Percentiles rank a stretch among this genome's conserved stretches.
phyloP scores from a whole-genome alignment of 345 rosid species.

The Camelina laxa region DNA sequence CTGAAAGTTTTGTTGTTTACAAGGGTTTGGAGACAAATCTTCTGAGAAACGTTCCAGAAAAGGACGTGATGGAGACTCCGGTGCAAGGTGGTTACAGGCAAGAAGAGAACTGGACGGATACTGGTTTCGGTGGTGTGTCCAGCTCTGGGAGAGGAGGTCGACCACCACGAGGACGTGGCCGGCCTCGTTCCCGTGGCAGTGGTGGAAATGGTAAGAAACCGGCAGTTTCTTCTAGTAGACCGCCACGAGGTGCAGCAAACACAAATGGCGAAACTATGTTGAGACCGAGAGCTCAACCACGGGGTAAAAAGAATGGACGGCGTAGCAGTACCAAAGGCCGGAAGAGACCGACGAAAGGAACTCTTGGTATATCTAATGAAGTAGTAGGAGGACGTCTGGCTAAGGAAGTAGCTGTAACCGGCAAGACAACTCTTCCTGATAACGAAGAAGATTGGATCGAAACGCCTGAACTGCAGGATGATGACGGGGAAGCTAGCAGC shows the following conservation, averaged over 20 bases:
- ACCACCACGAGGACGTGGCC: slow-evolving; percentile 56
- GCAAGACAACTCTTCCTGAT: slow-evolving; percentile 34
- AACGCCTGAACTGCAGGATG: slow-evolving; percentile 44
- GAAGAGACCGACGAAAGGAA: slow-evolving; percentile 54
- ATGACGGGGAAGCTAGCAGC: slow-evolving; percentile 58
- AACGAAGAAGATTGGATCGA: slow-evolving; percentile 50
- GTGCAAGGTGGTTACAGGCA: slow-evolving; percentile 44
- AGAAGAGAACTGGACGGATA: slow-evolving; percentile 60
- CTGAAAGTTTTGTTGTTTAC: background rate
- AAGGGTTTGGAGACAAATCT: slow-evolving; percentile 45
- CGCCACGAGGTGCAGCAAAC: slow-evolving; percentile 40
- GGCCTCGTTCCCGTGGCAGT: slow-evolving; percentile 50
- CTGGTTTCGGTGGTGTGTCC: slow-evolving; percentile 40
- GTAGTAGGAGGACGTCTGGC: slow-evolving; percentile 31
- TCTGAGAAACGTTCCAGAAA: slow-evolving; percentile 46
- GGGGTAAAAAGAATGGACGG: slow-evolving; percentile 59
- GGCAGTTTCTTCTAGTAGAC: slow-evolving; percentile 55
- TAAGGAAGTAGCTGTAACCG: slow-evolving; percentile 31
- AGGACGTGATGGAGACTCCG: slow-evolving; percentile 42
- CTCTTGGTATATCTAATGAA: slow-evolving; percentile 40
- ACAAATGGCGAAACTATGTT: slow-evolving; percentile 38
- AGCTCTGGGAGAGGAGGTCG: slow-evolving; percentile 52
- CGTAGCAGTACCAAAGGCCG: slow-evolving; percentile 54
- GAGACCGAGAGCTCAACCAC: slow-evolving; percentile 57
- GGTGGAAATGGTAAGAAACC: slow-evolving; percentile 56